Percentiles rank a stretch among this genome's conserved stretches.
Evolutionary conservation across 768 basidiomycete species (phyloP).

Genomic region (Aureoboletus auriporus): DNA sequence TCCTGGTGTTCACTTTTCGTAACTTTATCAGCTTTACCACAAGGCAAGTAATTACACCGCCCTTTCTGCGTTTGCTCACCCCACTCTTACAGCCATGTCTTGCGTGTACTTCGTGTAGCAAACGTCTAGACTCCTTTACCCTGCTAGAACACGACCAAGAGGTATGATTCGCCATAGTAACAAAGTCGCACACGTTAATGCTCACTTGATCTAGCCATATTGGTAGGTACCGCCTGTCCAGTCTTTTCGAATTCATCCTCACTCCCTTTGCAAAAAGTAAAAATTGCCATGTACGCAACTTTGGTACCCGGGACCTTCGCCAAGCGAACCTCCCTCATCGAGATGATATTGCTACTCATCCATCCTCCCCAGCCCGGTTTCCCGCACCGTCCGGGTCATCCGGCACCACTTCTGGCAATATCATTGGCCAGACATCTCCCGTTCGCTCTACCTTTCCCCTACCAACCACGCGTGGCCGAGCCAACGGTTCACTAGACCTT

Average conservation of each 20-base stretch:
- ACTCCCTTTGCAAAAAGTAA: conserved; percentile 49
- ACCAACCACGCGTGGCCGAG: conserved; percentile 22
- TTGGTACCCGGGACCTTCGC: conserved; percentile 72
- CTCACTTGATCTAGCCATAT: conserved; percentile 34
- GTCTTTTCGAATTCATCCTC: neutral
- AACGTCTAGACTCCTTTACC: conserved; percentile 71
- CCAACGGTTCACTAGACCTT: conserved; percentile 24
- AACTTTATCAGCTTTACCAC: conserved; percentile 62
- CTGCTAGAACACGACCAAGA: conserved; percentile 81
- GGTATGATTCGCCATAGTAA: conserved; percentile 38
- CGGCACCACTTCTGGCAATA: conserved; percentile 17
- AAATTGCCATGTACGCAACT: conserved; percentile 74
- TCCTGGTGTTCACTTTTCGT: conserved; percentile 1
- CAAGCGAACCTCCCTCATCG: conserved; percentile 63
- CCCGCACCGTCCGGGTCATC: conserved; percentile 9
- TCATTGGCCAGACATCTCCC: conserved; percentile 23
- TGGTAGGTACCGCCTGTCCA: conserved; percentile 29
- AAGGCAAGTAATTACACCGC: conserved; percentile 44
- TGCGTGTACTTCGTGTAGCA: conserved; percentile 70
- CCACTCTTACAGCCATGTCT: conserved; percentile 59
- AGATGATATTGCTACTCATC: conserved; percentile 35
- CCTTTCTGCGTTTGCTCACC: neutral
- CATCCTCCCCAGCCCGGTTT: conserved; percentile 30
- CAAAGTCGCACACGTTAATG: conserved; percentile 1
- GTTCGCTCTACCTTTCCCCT: conserved; percentile 32